These are phyloP conservation scores for Mycena filopes DNA, from an alignment of 768 basidiomycete genomes.

Conservation along the genomic window DNA sequence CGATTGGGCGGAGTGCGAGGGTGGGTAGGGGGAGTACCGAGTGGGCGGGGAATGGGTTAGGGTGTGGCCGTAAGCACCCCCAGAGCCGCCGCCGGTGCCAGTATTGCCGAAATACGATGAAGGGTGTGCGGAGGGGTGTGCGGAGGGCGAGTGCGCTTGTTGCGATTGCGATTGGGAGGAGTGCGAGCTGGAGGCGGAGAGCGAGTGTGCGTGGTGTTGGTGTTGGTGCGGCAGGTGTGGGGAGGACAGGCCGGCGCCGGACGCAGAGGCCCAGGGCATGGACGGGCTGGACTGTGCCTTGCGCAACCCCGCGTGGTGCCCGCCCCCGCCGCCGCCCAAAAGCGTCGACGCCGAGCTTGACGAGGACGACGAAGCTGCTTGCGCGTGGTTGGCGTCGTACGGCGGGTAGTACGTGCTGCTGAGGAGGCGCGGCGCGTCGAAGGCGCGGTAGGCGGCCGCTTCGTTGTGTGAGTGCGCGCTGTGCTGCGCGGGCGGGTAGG, in stretches of 20 bases:
- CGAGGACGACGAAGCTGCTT: not conserved
- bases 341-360: no score
- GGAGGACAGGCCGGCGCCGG: not conserved
- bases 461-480: not conserved
- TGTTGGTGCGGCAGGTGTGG: not conserved
- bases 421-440: not conserved
- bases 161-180: not conserved
- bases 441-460: not conserved
- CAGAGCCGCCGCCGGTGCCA: no score
- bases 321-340: no score
- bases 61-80: no score
- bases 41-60: not conserved
- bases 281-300: conserved; percentile 14
- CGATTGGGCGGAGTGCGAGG: conserved; percentile 7
- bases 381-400: conserved; percentile 14
- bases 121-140: not conserved
- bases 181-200: not conserved
- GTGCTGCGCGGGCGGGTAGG: conserved; percentile 24
- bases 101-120: no score
- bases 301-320: conserved; percentile 7
- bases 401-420: conserved; percentile 14
- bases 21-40: conserved; percentile 21
- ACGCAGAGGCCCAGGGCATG: not conserved
- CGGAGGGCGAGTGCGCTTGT: not conserved
- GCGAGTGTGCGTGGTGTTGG: not conserved